A percentile compares a stretch with the other conserved stretches of the same genome.
These are phyloP conservation scores for Hippophae rhamnoides DNA, from an alignment of 306 rosid species.

Conservation along the genomic window DNA sequence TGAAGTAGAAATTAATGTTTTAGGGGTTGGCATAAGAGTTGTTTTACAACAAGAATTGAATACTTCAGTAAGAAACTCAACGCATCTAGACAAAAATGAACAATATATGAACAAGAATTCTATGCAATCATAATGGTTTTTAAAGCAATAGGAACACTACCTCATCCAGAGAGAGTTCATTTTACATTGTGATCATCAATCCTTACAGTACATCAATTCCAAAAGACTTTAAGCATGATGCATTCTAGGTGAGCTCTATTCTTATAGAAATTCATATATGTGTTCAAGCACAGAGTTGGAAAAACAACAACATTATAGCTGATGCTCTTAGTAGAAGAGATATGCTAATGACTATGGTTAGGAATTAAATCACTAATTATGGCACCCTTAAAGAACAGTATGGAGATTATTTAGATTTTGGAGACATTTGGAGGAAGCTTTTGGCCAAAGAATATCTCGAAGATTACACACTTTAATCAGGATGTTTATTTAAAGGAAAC, in stretches of 20 bases:
- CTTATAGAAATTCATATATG: too few species aligned
- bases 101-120: background rate
- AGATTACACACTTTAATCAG: background rate
- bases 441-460: too few species aligned
- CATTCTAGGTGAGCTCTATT: background rate
- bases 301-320: background rate
- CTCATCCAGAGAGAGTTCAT: background rate
- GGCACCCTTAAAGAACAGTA: background rate
- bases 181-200: background rate
- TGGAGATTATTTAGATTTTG: background rate
- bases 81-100: background rate
- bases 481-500: background rate
- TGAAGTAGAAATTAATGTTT: background rate
- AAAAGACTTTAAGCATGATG: too few species aligned
- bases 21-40: background rate
- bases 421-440: background rate
- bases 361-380: too few species aligned
- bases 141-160: background rate
- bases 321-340: background rate
- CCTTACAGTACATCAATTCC: background rate
- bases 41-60: background rate
- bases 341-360: too few species aligned
- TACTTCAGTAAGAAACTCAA: background rate
- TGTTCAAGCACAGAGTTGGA: background rate
- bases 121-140: background rate